These are phyloP conservation scores for Pseudonitzschia multiseries DNA, from an alignment of 108 stramenopile species.

Conservation along the genomic window DNA sequence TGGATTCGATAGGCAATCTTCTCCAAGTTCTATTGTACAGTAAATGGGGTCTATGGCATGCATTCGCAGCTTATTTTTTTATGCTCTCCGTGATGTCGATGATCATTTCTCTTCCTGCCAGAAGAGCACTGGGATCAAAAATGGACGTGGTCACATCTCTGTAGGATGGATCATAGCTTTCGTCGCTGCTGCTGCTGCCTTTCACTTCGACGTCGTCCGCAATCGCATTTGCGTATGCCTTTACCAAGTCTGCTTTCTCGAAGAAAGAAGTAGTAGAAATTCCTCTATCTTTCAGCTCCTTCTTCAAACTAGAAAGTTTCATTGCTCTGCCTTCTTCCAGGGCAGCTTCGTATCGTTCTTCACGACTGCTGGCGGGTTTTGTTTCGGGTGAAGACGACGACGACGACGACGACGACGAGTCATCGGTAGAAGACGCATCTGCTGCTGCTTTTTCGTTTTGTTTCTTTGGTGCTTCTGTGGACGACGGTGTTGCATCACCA, in stretches of 20 bases:
- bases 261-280: slow-evolving; percentile 67
- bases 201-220: slow-evolving; percentile 49
- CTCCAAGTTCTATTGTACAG: neutral
- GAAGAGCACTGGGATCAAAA: neutral
- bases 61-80: neutral
- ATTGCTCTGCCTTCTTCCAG: slow-evolving; percentile 56
- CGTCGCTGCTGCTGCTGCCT: neutral
- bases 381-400: neutral
- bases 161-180: slow-evolving; percentile 15
- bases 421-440: neutral
- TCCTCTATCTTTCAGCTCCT: slow-evolving; percentile 67
- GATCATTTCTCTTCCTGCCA: neutral
- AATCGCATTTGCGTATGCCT: slow-evolving; percentile 67
- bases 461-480: neutral
- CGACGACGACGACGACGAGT: neutral
- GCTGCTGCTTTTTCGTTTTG: no score
- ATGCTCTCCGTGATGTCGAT: slow-evolving; percentile 2
- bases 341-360: slow-evolving; percentile 53
- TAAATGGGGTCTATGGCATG: neutral
- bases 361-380: neutral
- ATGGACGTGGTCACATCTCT: neutral
- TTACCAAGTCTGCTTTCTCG: slow-evolving; percentile 77
- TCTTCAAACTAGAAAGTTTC: slow-evolving; percentile 59
- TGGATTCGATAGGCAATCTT: neutral
- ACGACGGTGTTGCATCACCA: neutral